A percentile compares a stretch with the other conserved stretches of the same genome.
These are phyloP conservation scores for Polyporus arcularius DNA, from an alignment of 768 basidiomycete genomes.

Conservation along the genomic window DNA sequence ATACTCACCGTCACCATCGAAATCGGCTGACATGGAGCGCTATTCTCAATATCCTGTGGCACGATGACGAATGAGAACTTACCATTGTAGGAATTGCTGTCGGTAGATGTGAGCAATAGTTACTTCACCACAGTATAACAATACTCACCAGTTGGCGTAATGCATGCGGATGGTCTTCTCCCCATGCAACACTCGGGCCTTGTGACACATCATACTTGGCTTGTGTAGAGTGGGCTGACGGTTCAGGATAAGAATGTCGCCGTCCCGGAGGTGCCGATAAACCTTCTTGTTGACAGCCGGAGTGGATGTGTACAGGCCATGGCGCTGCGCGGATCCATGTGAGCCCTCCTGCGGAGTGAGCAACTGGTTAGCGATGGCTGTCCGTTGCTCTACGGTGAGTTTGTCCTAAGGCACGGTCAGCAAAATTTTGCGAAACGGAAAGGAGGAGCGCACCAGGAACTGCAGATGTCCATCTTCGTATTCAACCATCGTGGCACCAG, in stretches of 20 bases:
- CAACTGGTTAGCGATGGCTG: slow-evolving; percentile 93
- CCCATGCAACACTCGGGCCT: slow-evolving; percentile 85
- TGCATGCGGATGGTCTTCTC: slow-evolving; percentile 99
- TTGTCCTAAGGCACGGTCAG: slow-evolving; percentile 59
- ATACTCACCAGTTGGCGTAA: slow-evolving; percentile 93
- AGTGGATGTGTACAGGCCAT: slow-evolving; percentile 74
- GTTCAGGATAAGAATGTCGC: slow-evolving; percentile 94
- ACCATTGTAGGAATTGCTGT: slow-evolving; percentile 97
- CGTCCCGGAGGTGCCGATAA: slow-evolving; percentile 90
- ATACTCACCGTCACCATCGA: slow-evolving; percentile 82
- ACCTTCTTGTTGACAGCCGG: slow-evolving; percentile 94
- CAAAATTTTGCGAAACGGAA: neutral
- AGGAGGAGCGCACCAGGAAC: slow-evolving; percentile 59
- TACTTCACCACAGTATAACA: neutral
- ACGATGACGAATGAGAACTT: slow-evolving; percentile 27
- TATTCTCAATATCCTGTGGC: neutral
- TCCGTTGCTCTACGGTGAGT: slow-evolving; percentile 83
- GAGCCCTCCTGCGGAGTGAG: slow-evolving; percentile 87
- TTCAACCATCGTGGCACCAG: slow-evolving; percentile 93
- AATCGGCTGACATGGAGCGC: slow-evolving; percentile 60
- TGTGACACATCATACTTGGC: slow-evolving; percentile 99
- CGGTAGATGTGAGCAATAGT: slow-evolving; percentile 8
- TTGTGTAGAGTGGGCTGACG: slow-evolving; percentile 98
- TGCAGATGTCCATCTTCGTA: slow-evolving; percentile 91
- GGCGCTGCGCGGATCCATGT: slow-evolving; percentile 40